phyloP scores from a whole-genome alignment of 352 stramenopile genomes.

The Globisporangium irregulare region DNA sequence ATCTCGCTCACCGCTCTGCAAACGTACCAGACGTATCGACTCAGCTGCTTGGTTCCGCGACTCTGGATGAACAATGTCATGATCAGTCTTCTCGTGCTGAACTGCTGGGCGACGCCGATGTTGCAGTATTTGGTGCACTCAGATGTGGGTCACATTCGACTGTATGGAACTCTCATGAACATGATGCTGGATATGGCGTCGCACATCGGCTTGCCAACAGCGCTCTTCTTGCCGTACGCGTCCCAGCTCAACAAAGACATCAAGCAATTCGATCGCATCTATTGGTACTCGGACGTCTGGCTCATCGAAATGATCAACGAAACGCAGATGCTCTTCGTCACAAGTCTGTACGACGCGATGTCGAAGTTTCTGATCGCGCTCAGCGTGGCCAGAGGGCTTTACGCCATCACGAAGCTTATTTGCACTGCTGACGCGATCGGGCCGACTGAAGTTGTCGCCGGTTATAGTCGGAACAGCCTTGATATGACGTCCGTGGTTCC shows the following conservation, averaged over 20 bases:
- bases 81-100: conserved; percentile 21
- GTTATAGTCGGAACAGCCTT: background rate
- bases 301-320: conserved; percentile 26
- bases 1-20: background rate
- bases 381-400: conserved; percentile 22
- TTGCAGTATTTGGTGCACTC: conserved; percentile 5
- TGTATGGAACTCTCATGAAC: background rate
- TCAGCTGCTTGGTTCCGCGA: conserved; percentile 17
- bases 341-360: conserved; percentile 15
- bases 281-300: conserved; percentile 24
- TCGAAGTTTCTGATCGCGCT: conserved; percentile 27
- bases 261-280: conserved; percentile 13
- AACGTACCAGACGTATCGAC: conserved; percentile 12
- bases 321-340: conserved; percentile 21
- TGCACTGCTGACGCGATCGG: background rate
- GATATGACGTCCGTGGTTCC: background rate
- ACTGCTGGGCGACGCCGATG: conserved; percentile 22
- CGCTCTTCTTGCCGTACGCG: conserved; percentile 21
- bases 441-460: too few relatives aligned
- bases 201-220: conserved; percentile 20
- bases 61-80: conserved; percentile 24
- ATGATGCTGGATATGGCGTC: conserved; percentile 12
- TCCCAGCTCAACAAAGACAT: conserved; percentile 10
- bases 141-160: background rate
- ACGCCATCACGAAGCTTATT: conserved; percentile 17